phyloP scores from a whole-genome alignment of 495 filamentous ascomycete species.

The Neurospora sp. region DNA sequence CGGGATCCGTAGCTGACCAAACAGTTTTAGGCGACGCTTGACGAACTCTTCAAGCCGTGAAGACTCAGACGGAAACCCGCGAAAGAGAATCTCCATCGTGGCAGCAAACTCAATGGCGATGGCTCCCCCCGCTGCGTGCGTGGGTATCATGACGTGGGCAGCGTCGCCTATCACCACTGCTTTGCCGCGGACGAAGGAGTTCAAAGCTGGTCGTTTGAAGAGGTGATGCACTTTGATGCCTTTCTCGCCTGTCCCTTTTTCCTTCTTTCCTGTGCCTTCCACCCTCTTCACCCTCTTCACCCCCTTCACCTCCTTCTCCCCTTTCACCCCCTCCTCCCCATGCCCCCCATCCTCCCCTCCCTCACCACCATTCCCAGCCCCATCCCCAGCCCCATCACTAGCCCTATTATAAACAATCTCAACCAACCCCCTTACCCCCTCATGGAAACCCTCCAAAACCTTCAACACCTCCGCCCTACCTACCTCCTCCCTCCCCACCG shows the following conservation, averaged over 20 bases:
- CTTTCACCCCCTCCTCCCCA: background rate
- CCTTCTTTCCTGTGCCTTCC: background rate
- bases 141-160: conserved; percentile 23
- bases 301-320: too few relatives aligned
- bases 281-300: too few relatives aligned
- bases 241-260: conserved; percentile 10
- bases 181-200: conserved; percentile 15
- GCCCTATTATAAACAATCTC: conserved; percentile 3
- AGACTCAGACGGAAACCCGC: background rate
- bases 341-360: too few relatives aligned
- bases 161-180: conserved; percentile 20
- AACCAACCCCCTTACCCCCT: conserved; percentile 9
- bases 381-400: too few relatives aligned
- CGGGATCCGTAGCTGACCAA: conserved; percentile 19
- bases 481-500: background rate
- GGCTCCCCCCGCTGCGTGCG: conserved; percentile 18
- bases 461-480: conserved; percentile 4
- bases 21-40: conserved; percentile 10
- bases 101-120: conserved; percentile 20
- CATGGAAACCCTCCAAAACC: conserved; percentile 18
- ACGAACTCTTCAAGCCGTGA: background rate
- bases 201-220: conserved; percentile 13
- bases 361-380: too few relatives aligned
- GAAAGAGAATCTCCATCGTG: conserved; percentile 17
- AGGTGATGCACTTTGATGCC: conserved; percentile 21